A percentile compares a stretch with the other conserved stretches of the same genome.
These are phyloP conservation scores for Chrysophaeum taylorii DNA, from an alignment of 352 stramenopile genomes.

Conservation along the genomic window DNA sequence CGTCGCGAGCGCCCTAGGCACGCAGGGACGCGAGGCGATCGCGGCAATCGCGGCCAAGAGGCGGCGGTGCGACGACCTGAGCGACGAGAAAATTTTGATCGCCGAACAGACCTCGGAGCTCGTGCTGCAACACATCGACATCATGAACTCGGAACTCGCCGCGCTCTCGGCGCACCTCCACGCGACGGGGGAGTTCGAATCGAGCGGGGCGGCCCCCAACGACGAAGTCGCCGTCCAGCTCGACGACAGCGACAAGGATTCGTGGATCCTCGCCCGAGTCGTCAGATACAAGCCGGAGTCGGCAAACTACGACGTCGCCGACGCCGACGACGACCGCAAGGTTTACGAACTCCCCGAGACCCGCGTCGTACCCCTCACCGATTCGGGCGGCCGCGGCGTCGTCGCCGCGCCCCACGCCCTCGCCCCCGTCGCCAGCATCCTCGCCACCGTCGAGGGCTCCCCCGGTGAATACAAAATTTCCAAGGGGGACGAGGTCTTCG, in stretches of 20 bases:
- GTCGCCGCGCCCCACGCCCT: not conserved
- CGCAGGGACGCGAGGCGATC: not conserved
- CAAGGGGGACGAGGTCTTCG: slow-evolving; percentile 14
- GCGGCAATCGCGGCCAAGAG: not conserved
- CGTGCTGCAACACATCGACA: not conserved
- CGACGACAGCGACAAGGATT: slow-evolving; percentile 11
- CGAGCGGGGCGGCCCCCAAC: not conserved
- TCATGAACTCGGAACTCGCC: slow-evolving; percentile 6
- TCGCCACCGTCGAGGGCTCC: slow-evolving; percentile 7
- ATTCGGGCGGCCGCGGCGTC: not conserved
- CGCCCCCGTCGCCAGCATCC: not conserved
- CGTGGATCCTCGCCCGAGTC: slow-evolving; percentile 3
- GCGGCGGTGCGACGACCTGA: not conserved
- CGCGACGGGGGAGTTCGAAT: slow-evolving; percentile 10
- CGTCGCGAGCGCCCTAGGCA: not conserved
- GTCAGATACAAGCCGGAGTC: not conserved
- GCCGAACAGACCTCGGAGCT: not conserved
- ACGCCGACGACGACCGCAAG: slow-evolving; percentile 12
- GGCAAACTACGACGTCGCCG: slow-evolving; percentile 4
- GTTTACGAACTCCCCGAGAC: slow-evolving; percentile 4
- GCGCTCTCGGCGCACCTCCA: not conserved
- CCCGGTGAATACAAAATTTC: not conserved
- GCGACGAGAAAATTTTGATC: not conserved
- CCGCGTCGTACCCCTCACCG: not conserved
- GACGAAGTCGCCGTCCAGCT: slow-evolving; percentile 9